phyloP scores from a whole-genome alignment of 2,329 filamentous ascomycete genomes.

The Colletotrichum endophyticum region DNA sequence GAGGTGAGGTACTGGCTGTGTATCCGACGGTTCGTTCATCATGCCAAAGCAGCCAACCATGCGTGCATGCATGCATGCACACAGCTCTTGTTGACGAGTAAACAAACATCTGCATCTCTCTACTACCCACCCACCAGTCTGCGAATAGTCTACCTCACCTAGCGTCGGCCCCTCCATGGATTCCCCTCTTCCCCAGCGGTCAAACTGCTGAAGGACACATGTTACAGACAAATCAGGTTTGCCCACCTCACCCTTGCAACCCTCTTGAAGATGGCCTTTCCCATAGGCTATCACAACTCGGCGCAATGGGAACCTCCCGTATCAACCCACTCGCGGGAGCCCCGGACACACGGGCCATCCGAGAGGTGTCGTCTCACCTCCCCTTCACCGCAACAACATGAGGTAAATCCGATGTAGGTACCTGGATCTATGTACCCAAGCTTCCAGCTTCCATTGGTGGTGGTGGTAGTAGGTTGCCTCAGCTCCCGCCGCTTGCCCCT shows the following conservation, averaged over 20 bases:
- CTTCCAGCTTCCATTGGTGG: background rate
- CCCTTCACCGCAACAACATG: slow-evolving; percentile 10
- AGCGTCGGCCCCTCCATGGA: background rate
- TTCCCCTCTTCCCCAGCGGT: background rate
- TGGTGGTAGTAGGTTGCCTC: background rate
- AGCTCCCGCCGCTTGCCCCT: background rate
- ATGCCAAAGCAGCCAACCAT: background rate
- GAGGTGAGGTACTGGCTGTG: background rate
- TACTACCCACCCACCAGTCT: background rate
- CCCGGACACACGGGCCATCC: slow-evolving; percentile 14
- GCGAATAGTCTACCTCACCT: background rate
- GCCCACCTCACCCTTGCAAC: slow-evolving; percentile 2
- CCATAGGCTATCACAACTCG: background rate
- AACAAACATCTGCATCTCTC: background rate
- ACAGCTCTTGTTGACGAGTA: background rate
- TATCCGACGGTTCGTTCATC: background rate
- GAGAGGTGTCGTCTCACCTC: slow-evolving; percentile 5
- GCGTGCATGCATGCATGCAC: background rate
- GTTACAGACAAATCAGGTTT: background rate
- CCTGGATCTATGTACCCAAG: background rate
- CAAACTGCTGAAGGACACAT: background rate
- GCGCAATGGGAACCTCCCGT: background rate
- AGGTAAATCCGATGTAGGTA: slow-evolving; percentile 2
- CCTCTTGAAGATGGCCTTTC: background rate
- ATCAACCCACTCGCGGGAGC: slow-evolving; percentile 1